phyloP scores from a whole-genome alignment of 257 asterid genomes.

The Eustoma russellianum region DNA sequence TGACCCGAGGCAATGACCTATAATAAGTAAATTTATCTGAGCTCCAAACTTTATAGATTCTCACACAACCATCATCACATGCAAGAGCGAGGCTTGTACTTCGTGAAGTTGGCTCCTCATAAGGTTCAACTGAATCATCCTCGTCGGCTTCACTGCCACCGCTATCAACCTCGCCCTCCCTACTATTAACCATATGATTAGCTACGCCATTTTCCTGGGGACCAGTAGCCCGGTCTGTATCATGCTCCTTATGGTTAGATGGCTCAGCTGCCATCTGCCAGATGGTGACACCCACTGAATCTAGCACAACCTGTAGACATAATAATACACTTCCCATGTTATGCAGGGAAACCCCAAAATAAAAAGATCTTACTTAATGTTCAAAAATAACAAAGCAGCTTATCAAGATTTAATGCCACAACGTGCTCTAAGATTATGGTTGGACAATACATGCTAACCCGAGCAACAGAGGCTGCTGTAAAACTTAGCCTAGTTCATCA shows the following conservation, averaged over 20 bases:
- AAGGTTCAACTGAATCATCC: constrained; percentile 27
- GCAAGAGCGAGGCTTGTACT: constrained; percentile 57
- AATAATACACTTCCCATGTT: constrained; percentile 7
- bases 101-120: constrained; percentile 24
- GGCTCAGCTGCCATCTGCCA: constrained; percentile 96
- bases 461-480: too few species aligned
- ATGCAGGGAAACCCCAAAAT: not conserved
- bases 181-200: constrained; percentile 22
- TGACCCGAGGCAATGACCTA: constrained; percentile 69
- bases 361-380: too few species aligned
- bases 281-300: constrained; percentile 61
- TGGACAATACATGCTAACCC: too few species aligned
- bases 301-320: constrained; percentile 60
- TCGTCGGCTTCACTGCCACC: constrained; percentile 43
- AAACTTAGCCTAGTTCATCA: too few species aligned
- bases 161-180: constrained; percentile 37
- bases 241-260: constrained; percentile 14
- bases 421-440: too few species aligned
- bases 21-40: constrained; percentile 38
- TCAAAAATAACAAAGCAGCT: too few species aligned
- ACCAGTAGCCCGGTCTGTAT: constrained; percentile 15
- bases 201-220: constrained; percentile 47
- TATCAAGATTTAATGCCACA: too few species aligned
- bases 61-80: constrained; percentile 91
- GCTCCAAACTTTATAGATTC: constrained; percentile 42